Evolutionary conservation across 164 flowering plant genomes (phyloP), one percentile per base, ranked within the genome.

Genomic region (Kalanchoe fedtschenkoi): DNA sequence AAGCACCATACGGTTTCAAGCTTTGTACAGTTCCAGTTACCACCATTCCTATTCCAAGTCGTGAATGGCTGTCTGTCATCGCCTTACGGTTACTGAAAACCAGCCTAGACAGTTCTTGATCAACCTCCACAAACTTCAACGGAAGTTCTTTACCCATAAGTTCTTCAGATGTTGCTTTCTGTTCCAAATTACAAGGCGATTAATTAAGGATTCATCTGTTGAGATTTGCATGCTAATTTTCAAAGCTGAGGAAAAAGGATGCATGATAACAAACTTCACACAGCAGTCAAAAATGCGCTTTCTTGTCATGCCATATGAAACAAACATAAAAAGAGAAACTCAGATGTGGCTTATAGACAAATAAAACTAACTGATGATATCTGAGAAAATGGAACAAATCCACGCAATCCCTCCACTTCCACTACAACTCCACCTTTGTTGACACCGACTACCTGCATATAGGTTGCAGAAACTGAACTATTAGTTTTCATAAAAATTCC

Each of bases 1-100:
- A 90, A 69, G 97, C 98, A 70, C 98, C 97, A 70, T 93, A 93
- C 9, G 98, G 98, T 73, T 89, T 93, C 65, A 93, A 75, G 70
- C 91, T 88, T 75, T 93, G 89, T 38, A 93, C 98, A 26, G 86
- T 83, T 67, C 98, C 98, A 58, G 72, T 68, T 35, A 88, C 96
- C 42, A 92, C 98, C 28, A 97, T 83, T 56, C 98, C 98, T 67
- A 92, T 92, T 64, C 97, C 97, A 34, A 93, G 90, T 66, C 90
- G 98, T 57, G 91, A 88, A 69, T 93, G 96, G 73, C 85, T 88
- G 74, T 93, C 98, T 7, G 97, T 93, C 90, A 90, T 78, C 70
- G 97, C 97, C 80, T 88, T 93, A 70, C 96, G 97, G 79, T 88
- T 83, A 65, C 98, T 93, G 70, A 90, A 86, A 24, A 90, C 82